Evolutionary conservation across 306 rosid species (phyloP).

Genomic region (Glycine latifolia): DNA sequence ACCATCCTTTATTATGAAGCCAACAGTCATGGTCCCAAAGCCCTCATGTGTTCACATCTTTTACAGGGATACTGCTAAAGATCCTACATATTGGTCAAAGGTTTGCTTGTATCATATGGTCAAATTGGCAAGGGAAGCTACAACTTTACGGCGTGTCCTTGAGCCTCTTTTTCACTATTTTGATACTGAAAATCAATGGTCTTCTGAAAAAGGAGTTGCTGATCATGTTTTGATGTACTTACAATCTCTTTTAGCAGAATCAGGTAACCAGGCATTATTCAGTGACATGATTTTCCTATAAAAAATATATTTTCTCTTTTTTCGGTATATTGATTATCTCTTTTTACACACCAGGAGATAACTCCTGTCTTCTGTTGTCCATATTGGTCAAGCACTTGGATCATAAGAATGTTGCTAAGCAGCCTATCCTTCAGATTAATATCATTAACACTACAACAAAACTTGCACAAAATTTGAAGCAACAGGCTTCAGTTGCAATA

Average conservation of each 20-base stretch:
- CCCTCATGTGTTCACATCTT: slow-evolving; percentile 42
- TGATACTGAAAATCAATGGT: slow-evolving; percentile 83
- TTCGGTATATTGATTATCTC: slow-evolving; percentile 37
- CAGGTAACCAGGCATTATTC: slow-evolving; percentile 66
- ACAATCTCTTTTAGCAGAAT: slow-evolving; percentile 79
- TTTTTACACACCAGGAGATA: slow-evolving; percentile 71
- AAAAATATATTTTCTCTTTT: not conserved
- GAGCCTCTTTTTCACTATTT: slow-evolving; percentile 90
- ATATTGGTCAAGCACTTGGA: slow-evolving; percentile 95
- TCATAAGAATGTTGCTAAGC: slow-evolving; percentile 83
- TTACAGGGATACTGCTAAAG: slow-evolving; percentile 69
- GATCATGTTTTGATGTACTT: slow-evolving; percentile 68
- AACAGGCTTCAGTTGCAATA: slow-evolving; percentile 67
- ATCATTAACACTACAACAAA: slow-evolving; percentile 68
- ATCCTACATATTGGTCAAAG: slow-evolving; percentile 90
- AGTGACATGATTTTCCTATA: slow-evolving; percentile 1
- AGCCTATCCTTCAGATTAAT: slow-evolving; percentile 71
- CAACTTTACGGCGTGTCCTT: slow-evolving; percentile 81
- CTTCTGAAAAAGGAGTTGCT: slow-evolving; percentile 78
- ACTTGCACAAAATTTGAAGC: slow-evolving; percentile 77
- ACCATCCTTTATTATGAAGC: slow-evolving; percentile 35
- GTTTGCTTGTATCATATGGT: slow-evolving; percentile 84
- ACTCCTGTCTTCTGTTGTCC: slow-evolving; percentile 78
- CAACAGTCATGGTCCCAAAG: slow-evolving; percentile 33
- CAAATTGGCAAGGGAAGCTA: slow-evolving; percentile 81